Evolutionary conservation across 192 early-diverging fungal genomes (phyloP), one percentile per base, ranked within the genome.

Genomic region (Gamsiella multidivaricata): DNA sequence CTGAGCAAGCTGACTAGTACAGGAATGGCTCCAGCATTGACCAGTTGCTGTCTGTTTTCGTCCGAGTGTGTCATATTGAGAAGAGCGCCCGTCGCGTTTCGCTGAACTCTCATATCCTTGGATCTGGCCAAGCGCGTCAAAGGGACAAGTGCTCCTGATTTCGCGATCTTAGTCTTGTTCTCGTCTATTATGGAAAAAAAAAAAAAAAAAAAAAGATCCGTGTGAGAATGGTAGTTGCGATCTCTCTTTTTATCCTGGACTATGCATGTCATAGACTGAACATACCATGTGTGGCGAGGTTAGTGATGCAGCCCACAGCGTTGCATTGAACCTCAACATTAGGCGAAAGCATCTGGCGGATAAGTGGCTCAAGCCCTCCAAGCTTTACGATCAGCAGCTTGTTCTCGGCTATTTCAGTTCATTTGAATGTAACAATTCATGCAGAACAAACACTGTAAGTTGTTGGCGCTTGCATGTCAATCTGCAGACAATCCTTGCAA

Each of bases 281-380:
- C 60, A 59, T 83, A 90, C 90, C 90, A 71, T 89, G 85, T 4
- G 95, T 95, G 6, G 94, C 94, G 60, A 96, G 86, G 54, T 96
- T 96, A 0, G 95, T 96, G 65, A 96, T 94, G 82, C 95, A 96
- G 15, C 95, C 95, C 18, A 96, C 95, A 14, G 94, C 94, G 80
- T 96, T 96, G 70, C 93, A 93, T 81, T 95, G 94, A n/a, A 95
- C 93, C 67, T 96, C 94, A 28, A 93, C 88, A 63, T 94, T 94
- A 14, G 88, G 87, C 28, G 91, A 91, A 53, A 90, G 84, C 94
- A 96, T 95, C 76, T 94, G 90, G 45, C 90, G 88, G 67, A 96
- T 91, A 26, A 96, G 88, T 55, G 91, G 92, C 56, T 94, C 93
- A 20, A 96, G 79, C 2, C 90, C 94, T 49, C 93, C 93, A 61